Evolutionary conservation across 805 yeast species (phyloP), one percentile per base, ranked within the genome.

Genomic region (Wickerhamomyces pijperi): DNA sequence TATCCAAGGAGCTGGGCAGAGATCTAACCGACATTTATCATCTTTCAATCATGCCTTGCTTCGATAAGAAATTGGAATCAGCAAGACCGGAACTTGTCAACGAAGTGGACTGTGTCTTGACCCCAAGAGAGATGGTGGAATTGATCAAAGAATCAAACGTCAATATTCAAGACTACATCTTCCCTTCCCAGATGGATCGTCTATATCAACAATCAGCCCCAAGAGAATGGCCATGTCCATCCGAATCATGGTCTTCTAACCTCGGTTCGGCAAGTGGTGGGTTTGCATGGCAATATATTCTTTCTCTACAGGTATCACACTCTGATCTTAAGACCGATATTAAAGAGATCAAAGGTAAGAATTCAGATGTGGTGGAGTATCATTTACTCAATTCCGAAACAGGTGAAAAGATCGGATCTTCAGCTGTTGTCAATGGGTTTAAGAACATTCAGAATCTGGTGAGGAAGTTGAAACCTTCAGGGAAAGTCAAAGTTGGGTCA

Each of bases 31-130:
- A 70, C 2, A 61, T 87, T 0, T 92, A 85, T 54, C 97, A 90
- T 56, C 60, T 92, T 39, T 73, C 92, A 7, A 66, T 92, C 17
- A 90, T 90, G 97, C 97, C 98, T 2, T 90, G 97, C 51, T 92
- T 92, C 57, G 98, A 92, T 58, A 92, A 92, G 61, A 92, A 92
- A 58, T 68, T 88, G 33, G 98, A 92, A 62, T 92, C 96, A 20
- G 87, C 95, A 3, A 69, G 97, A 44, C 79, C 83, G 0, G 95
- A 85, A 46, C 51, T 54, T 12, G 45, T 42, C 25, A 58, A 61
- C 11, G 95, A 86, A 51, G 97, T 92, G 12, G 97, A 92, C 56
- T 84, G 96, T 63, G 98, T 92, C 3, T 72, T 92, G 18, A 92
- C 98, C 0, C 87, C 97, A 12, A 79, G 76, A 48, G 98, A 92